phyloP scores from a whole-genome alignment of 768 basidiomycete genomes.

The Suillus ampliporus region DNA sequence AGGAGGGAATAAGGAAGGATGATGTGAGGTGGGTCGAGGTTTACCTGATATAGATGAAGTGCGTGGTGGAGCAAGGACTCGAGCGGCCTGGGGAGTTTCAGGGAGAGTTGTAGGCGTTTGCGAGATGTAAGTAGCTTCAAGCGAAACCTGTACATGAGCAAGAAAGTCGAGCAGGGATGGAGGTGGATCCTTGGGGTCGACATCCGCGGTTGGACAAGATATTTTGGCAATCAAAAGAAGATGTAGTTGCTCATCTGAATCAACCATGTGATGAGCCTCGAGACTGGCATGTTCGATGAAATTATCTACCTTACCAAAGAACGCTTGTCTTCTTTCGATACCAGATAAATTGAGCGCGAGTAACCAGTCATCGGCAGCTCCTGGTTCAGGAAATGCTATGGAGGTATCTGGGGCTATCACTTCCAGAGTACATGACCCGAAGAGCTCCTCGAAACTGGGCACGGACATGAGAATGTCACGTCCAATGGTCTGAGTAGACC shows the following conservation, averaged over 20 bases:
- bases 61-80: slow-evolving; percentile 57
- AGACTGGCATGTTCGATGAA: slow-evolving; percentile 16
- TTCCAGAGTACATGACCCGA: slow-evolving; percentile 61
- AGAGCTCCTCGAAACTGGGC: slow-evolving; percentile 66
- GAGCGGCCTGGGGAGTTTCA: slow-evolving; percentile 41
- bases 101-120: slow-evolving; percentile 43
- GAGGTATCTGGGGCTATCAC: slow-evolving; percentile 71
- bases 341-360: slow-evolving; percentile 44
- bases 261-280: slow-evolving; percentile 21
- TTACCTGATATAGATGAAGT: slow-evolving; percentile 51
- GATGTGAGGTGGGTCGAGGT: slow-evolving; percentile 41
- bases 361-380: slow-evolving; percentile 61
- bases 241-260: slow-evolving; percentile 60
- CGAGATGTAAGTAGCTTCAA: slow-evolving; percentile 84
- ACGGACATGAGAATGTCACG: slow-evolving; percentile 24
- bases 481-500: neutral
- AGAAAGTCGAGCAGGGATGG: slow-evolving; percentile 60
- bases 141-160: slow-evolving; percentile 73
- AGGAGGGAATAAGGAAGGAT: slow-evolving; percentile 80
- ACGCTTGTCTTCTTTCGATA: slow-evolving; percentile 66
- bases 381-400: slow-evolving; percentile 59
- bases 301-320: slow-evolving; percentile 65
- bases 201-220: slow-evolving; percentile 36
- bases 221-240: slow-evolving; percentile 49
- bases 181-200: slow-evolving; percentile 39